Base-by-base conservation (phyloP, 345 rosid species). In the Corymbia maculata region DNA sequence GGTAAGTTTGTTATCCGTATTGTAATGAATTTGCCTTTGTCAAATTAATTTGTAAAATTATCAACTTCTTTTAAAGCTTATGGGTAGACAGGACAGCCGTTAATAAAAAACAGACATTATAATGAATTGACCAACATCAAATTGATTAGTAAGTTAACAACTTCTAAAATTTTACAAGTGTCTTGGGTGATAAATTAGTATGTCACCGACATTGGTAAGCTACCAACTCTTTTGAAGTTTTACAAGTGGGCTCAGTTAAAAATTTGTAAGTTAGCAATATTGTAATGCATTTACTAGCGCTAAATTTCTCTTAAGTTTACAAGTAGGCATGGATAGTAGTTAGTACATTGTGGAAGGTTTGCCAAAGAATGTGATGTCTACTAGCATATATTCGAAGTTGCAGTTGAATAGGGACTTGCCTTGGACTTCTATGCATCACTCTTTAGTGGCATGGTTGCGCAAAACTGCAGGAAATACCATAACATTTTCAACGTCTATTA, bases 61-160 rank as follows among this genome's bases (percentile, higher is more conserved):
- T 16, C 11, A 13, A 66, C 10, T 66, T 66, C 75, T n/a, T 61
- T 12, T 14, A 15, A 30, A 30, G 17, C 30, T 66, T 66, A 14
- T 3, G 2, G 9, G 2, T 66, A 4, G 42, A 66, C 42, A 30
- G 0, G 79, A 7, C 3, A 66, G 44, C 4, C 2, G 0, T 30
- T 11, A 9, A 24, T 1, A 59, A 9, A 24, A 3, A 24, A 59
- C 28, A 0, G 30, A 59, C n/a, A 30, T 2, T 0, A 6, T 59
- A 59, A 26, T 59, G 13, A 66, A 7, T 66, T 14, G 7, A 30
- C 11, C 79, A 13, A n/a, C 21, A 2, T 66, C 6, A 8, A 30
- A n/a, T 30, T 6, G 42, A 66, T 66, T 30, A 28, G 21, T 30
- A 30, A 66, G 11, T 4, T 3, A 30, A 66, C 79, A n/a, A 7